phyloP scores from a whole-genome alignment of 2,329 filamentous ascomycete species.

The Rutstroemia sp. region DNA sequence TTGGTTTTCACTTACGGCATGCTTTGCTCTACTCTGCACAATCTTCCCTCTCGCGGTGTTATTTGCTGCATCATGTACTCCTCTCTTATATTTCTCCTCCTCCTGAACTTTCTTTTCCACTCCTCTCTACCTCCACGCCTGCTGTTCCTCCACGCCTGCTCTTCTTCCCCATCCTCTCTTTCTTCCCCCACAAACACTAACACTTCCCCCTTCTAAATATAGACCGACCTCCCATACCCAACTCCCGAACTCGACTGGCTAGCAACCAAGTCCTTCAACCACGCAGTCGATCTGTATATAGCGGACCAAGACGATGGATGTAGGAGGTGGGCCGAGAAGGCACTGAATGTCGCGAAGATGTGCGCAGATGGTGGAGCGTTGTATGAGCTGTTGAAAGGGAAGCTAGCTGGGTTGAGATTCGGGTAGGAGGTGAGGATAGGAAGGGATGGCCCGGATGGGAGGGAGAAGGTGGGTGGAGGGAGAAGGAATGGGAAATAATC shows the following conservation, averaged over 20 bases:
- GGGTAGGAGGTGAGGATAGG: not conserved
- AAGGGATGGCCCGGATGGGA: too few relatives aligned
- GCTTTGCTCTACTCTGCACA: too few relatives aligned
- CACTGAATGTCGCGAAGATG: constrained; percentile 27
- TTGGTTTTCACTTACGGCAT: not conserved
- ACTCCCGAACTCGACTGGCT: constrained; percentile 68
- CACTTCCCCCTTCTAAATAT: not conserved
- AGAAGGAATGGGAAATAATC: too few relatives aligned
- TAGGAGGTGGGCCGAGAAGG: constrained; percentile 33
- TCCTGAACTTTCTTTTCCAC: rapidly evolving
- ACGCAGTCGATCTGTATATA: constrained; percentile 58
- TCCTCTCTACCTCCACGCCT: too few relatives aligned
- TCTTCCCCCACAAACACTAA: too few relatives aligned
- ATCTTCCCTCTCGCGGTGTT: not conserved
- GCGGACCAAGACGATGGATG: constrained; percentile 46
- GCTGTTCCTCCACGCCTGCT: not conserved
- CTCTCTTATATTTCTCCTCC: not conserved
- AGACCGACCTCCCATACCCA: constrained; percentile 49
- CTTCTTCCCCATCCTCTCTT: too few relatives aligned
- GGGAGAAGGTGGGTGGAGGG: not conserved
- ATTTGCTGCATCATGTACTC: too few relatives aligned
- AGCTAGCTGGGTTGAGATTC: not conserved
- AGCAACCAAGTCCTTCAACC: constrained; percentile 61
- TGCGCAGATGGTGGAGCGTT: constrained; percentile 25
- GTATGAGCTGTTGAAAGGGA: constrained; percentile 9